Evolutionary conservation across 192 early-diverging fungal species (phyloP).

Genomic region (Chytriomyces sp.): DNA sequence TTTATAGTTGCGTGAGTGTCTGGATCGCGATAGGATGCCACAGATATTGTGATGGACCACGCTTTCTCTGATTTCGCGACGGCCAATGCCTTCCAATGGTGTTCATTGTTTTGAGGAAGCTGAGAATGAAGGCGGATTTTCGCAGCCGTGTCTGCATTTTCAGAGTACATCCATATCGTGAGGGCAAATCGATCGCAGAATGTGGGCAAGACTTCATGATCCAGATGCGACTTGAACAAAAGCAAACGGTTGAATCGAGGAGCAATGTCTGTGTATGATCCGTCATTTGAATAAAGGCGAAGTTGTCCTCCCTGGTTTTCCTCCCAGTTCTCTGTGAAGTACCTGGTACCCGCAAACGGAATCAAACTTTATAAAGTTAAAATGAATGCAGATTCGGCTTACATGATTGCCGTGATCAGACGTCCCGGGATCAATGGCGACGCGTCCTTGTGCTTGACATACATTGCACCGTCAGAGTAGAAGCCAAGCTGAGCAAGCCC

Average conservation of each 20-base stretch:
- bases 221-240: constrained; percentile 29
- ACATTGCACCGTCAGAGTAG: constrained; percentile 21
- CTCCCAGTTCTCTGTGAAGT: constrained; percentile 14
- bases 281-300: constrained; percentile 2
- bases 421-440: constrained; percentile 30
- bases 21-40: constrained; percentile 38
- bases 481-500: constrained; percentile 13
- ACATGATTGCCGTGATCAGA: constrained; percentile 14
- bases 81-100: neutral
- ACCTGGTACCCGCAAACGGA: neutral
- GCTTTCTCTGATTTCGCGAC: neutral
- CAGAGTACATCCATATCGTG: constrained; percentile 45
- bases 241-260: constrained; percentile 29
- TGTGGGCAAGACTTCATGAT: constrained; percentile 39
- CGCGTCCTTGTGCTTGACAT: constrained; percentile 27
- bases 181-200: constrained; percentile 34
- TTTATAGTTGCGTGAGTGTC: constrained; percentile 28
- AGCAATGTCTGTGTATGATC: constrained; percentile 18
- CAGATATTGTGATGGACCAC: constrained; percentile 1
- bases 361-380: neutral
- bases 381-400: neutral
- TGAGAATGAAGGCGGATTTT: neutral
- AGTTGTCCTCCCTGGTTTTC: constrained; percentile 23
- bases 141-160: neutral
- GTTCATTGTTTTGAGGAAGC: neutral